phyloP scores from a whole-genome alignment of 495 filamentous ascomycete genomes.

The Echria macrotheca region DNA sequence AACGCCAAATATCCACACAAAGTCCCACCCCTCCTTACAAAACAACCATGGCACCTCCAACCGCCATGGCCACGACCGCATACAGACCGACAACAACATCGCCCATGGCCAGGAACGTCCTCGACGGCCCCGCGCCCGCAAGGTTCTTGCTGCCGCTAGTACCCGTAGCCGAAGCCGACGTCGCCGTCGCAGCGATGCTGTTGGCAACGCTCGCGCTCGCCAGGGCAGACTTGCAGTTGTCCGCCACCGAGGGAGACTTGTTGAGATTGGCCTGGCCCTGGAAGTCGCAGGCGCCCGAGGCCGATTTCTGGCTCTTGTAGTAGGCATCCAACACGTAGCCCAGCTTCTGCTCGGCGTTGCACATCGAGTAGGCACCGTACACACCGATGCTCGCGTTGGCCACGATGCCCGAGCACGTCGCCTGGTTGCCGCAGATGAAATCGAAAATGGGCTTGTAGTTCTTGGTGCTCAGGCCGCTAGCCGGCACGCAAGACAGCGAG shows the following conservation, averaged over 20 bases:
- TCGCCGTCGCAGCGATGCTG: constrained; percentile 39
- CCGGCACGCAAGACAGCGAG: constrained; percentile 64
- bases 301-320: constrained; percentile 58
- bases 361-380: constrained; percentile 92
- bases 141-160: constrained; percentile 19
- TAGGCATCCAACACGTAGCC: constrained; percentile 77
- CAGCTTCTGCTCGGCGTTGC: constrained; percentile 68
- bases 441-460: constrained; percentile 64
- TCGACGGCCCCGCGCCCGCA: constrained; percentile 35
- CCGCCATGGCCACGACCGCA: constrained; percentile 56
- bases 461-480: constrained; percentile 37
- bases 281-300: constrained; percentile 68
- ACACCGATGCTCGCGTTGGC: constrained; percentile 64
- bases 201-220: constrained; percentile 41
- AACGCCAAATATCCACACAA: constrained; percentile 2
- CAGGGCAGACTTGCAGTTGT: constrained; percentile 30
- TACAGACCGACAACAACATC: constrained; percentile 64
- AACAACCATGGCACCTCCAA: constrained; percentile 71
- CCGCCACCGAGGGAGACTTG: constrained; percentile 7
- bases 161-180: constrained; percentile 22
- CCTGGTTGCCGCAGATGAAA: constrained; percentile 58
- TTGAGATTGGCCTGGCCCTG: constrained; percentile 31
- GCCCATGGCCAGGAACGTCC: constrained; percentile 56
- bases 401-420: constrained; percentile 62
- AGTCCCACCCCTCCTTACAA: constrained; percentile 49